Evolutionary conservation across 1,139 yeast species (phyloP).

Genomic region (Candida albicans): DNA sequence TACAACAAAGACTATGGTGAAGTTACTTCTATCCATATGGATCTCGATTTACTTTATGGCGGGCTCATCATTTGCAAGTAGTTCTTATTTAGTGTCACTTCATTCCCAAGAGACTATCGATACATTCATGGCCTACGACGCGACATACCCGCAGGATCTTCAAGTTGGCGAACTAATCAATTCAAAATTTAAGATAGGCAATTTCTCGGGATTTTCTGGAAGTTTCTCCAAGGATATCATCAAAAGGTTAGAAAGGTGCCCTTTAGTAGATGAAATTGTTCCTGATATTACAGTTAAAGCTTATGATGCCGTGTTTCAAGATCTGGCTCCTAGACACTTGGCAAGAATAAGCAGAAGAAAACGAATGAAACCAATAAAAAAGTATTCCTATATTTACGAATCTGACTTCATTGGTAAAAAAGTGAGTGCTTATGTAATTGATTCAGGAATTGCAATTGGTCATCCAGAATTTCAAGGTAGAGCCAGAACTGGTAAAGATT

Average conservation of each 20-base stretch:
- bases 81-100: conserved; percentile 25
- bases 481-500: conserved; percentile 55
- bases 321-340: conserved; percentile 67
- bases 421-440: conserved; percentile 76
- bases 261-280: conserved; percentile 55
- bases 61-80: neutral
- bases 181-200: conserved; percentile 55
- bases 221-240: conserved; percentile 50
- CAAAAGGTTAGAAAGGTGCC: conserved; percentile 46
- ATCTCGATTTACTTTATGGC: neutral
- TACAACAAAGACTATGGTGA: neutral
- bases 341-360: conserved; percentile 59
- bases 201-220: conserved; percentile 63
- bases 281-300: conserved; percentile 58
- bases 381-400: conserved; percentile 28
- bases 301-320: conserved; percentile 31
- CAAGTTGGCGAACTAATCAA: conserved; percentile 46
- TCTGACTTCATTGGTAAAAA: conserved; percentile 28
- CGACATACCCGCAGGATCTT: conserved; percentile 27
- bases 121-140: conserved; percentile 39
- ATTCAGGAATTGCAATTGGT: conserved; percentile 62
- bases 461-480: conserved; percentile 70
- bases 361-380: conserved; percentile 22
- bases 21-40: neutral
- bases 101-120: conserved; percentile 33